Percentiles rank a stretch among this genome's conserved stretches.
phyloP scores from a whole-genome alignment of 176 grass and related monocot genomes.

The Saccharum officinarum region DNA sequence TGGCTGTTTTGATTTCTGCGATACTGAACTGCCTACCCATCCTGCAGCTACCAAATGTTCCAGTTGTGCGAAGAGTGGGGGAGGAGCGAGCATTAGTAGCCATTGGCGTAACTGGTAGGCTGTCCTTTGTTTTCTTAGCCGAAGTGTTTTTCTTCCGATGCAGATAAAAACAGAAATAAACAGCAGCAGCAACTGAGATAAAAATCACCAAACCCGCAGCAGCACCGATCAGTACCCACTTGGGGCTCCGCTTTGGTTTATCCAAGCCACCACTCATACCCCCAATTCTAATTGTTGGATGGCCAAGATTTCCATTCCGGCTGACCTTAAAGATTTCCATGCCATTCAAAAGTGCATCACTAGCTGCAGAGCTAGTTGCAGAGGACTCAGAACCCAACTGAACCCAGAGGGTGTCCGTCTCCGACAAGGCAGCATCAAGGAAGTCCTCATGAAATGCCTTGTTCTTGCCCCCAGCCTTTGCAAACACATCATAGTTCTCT shows the following conservation, averaged over 20 bases:
- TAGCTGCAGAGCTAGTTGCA: slow-evolving; percentile 46
- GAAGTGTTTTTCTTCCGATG: slow-evolving; percentile 40
- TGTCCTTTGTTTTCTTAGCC: slow-evolving; percentile 36
- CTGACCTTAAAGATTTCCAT: slow-evolving; percentile 99
- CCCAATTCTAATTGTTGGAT: slow-evolving; percentile 55
- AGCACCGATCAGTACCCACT: slow-evolving; percentile 56
- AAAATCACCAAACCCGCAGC: slow-evolving; percentile 53
- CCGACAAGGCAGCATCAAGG: slow-evolving; percentile 52
- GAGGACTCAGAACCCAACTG: slow-evolving; percentile 78
- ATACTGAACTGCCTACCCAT: slow-evolving; percentile 66
- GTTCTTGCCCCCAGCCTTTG: slow-evolving; percentile 71
- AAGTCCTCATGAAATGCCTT: slow-evolving; percentile 95
- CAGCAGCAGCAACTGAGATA: slow-evolving; percentile 33
- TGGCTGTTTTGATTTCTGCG: slow-evolving; percentile 70
- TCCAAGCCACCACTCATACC: slow-evolving; percentile 21
- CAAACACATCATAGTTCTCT: slow-evolving; percentile 83
- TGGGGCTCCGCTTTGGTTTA: slow-evolving; percentile 48
- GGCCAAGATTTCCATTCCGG: slow-evolving; percentile 67
- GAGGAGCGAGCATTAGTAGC: slow-evolving; percentile 41
- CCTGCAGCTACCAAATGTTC: slow-evolving; percentile 42
- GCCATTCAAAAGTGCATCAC: slow-evolving; percentile 84
- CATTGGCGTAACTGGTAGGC: slow-evolving; percentile 36
- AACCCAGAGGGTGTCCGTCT: slow-evolving; percentile 88
- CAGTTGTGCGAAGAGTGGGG: slow-evolving; percentile 23
- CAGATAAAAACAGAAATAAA: slow-evolving; percentile 37